Base-by-base conservation (phyloP, 2,329 filamentous ascomycete species). In the Trichoderma endophyticum region DNA sequence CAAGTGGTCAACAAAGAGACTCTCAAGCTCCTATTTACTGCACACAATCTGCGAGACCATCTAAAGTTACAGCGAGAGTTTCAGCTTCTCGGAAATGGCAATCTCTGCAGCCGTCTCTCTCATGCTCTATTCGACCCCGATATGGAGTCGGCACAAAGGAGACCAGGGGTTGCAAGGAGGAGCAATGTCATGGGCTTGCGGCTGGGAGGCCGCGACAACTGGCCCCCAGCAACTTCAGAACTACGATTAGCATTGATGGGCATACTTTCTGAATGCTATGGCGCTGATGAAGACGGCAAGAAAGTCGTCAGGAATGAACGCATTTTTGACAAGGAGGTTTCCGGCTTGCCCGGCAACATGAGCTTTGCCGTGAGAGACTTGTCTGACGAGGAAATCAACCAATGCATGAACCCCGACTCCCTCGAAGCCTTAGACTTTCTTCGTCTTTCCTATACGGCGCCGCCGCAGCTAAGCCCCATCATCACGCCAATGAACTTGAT, bases 191-290 rank as follows among this genome's bases (percentile, higher is more conserved):
- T 97, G 86, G 95, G 96, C 1, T 85, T 98, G 54, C 91, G 94
- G 54, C 85, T 98, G 0, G 92, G 92, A n/a, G 89, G 89, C 2
- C 89, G 94, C 76, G 90, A 93, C 70, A 93, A 87, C 36, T 98
- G 96, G 96, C 96, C 96, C 30, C 96, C 96, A 5, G 94, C 94
- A 28, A 97, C 93, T 80, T 98, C 95, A 0, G 96, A 98, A 80
- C 83, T 99, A n/a, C 90, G 94, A 11, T 86, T 98, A 6, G 93
- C 93, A 0, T 85, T 99, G 21, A 97, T 95, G 87, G 94, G 94
- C 0, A 88, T 98, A 1, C 83, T 98, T 7, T 87, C 88, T 2
- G 95, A 98, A 74, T 93, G 90, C 74, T 93, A 94, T 75, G 81
- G 77, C 74, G 80, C 72, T 28, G 21, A 34, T 6, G 75, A 76